Evolutionary conservation across 202 grass and related monocot genomes (phyloP), one percentile per base, ranked within the genome.

Genomic region (Thinopyrum obtusiflorum): DNA sequence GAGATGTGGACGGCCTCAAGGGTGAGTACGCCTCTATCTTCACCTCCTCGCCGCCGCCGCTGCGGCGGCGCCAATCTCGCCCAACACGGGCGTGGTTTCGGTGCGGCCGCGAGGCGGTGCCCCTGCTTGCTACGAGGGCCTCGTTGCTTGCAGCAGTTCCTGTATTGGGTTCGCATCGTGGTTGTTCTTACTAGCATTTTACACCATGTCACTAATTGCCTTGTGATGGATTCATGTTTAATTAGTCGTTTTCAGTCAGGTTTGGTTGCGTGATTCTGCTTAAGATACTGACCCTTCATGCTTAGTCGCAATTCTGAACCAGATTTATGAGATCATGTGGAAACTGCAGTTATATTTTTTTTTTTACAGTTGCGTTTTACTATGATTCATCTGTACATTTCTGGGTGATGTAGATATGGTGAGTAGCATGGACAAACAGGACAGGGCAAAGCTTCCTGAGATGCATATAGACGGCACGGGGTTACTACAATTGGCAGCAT

Each of bases 1-100:
- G 73, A 28, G 47, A 85, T 85, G 73, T 60, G 31, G 6, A 6
- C 47, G 63, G 47, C 62, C 63, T 85, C 46, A 85, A 17, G 73
- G 73, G 83, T 85, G 15, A 68, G 73, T 20, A 66, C 10, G 31
- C 31, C 20, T 2, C 5, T 11, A 21, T 65, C 4, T 23, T 14
- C 8, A 0, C 31, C 25, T 55, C 46, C 3, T 4, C 11, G 31
- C 31, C 40, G 12, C 25, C 61, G 73, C 73, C 72, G 39, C 71
- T 40, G 9, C 69, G 21, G 13, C 70, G 21, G 13, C 70, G 40
- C 42, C 11, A 44, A 13, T 44, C 40, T 31, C 72, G 36, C 26
- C 44, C 13, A 18, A 18, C 4, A 28, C 73, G 40, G 24, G 26
- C 2, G 44, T 21, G 11, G 73, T 76, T 76, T 21, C 10, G 17